These are phyloP conservation scores for Gynostemma pentaphyllum DNA, from an alignment of 306 rosid species.

Conservation along the genomic window DNA sequence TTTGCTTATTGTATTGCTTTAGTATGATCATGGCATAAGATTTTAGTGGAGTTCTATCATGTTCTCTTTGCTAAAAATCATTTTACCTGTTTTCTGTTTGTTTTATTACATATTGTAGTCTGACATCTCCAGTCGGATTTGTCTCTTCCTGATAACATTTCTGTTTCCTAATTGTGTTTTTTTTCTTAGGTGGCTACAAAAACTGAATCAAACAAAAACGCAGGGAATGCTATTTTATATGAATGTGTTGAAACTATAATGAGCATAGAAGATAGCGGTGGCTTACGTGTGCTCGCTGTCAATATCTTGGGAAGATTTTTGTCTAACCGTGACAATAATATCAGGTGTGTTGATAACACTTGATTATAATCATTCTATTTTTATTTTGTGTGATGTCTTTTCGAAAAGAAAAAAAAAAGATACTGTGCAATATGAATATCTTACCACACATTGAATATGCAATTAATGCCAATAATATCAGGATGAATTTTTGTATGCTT, in stretches of 20 bases:
- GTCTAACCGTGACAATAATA: constrained; percentile 94
- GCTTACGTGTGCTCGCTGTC: constrained; percentile 94
- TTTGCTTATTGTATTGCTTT: background rate
- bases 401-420: constrained; percentile 6
- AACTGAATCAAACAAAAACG: constrained; percentile 95
- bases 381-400: background rate
- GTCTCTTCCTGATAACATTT: constrained; percentile 10
- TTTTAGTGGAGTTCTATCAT: background rate
- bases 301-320: constrained; percentile 95
- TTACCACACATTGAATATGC: no score
- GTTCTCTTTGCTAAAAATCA: background rate
- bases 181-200: constrained; percentile 81
- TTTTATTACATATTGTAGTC: no score
- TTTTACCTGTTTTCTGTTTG: background rate
- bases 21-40: background rate
- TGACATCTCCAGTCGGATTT: no score
- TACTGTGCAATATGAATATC: no score
- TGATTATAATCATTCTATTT: background rate
- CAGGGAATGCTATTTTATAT: constrained; percentile 91
- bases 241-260: constrained; percentile 96
- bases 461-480: no score
- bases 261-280: constrained; percentile 95
- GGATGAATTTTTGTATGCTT: no score
- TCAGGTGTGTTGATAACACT: constrained; percentile 46
- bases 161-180: constrained; percentile 12